Conservation (phyloP, 352 stramenopile genomes). For the Lagenidium sp. region DNA sequence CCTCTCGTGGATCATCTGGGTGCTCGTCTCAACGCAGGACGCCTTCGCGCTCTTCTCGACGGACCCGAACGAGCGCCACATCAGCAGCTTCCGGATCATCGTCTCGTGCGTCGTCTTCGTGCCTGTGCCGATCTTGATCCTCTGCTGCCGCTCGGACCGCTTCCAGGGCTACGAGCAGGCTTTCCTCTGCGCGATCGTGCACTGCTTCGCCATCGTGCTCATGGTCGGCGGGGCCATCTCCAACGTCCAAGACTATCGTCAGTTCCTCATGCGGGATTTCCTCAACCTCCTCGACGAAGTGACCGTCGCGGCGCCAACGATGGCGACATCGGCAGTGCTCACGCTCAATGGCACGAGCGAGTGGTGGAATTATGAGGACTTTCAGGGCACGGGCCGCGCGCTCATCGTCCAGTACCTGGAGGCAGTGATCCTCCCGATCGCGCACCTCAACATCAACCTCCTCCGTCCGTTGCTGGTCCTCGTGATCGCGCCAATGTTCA, state of each 20-base stretch:
- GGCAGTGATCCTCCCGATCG: conserved; percentile 53
- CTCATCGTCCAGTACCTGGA: conserved; percentile 45
- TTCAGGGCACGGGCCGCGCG: conserved; percentile 31
- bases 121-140: conserved; percentile 44
- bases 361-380: conserved; percentile 59
- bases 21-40: conserved; percentile 29
- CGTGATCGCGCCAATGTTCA: conserved; percentile 56
- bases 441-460: conserved; percentile 57
- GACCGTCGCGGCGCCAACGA: conserved; percentile 1
- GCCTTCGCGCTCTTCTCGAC: conserved; percentile 31
- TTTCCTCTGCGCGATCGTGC: conserved; percentile 51
- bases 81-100: conserved; percentile 26
- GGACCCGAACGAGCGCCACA: conserved; percentile 17
- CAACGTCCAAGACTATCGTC: conserved; percentile 29
- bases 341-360: conserved; percentile 18
- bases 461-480: conserved; percentile 53
- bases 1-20: conserved; percentile 46
- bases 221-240: conserved; percentile 36
- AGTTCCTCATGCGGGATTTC: conserved; percentile 38
- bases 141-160: conserved; percentile 31
- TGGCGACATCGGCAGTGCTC: conserved; percentile 9
- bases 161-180: conserved; percentile 53
- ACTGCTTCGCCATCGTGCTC: conserved; percentile 53
- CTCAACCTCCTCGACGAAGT: conserved; percentile 36
- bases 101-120: conserved; percentile 46